Evolutionary conservation across 192 early-diverging fungal genomes (phyloP).

Genomic region (Mortierella hygrophila): DNA sequence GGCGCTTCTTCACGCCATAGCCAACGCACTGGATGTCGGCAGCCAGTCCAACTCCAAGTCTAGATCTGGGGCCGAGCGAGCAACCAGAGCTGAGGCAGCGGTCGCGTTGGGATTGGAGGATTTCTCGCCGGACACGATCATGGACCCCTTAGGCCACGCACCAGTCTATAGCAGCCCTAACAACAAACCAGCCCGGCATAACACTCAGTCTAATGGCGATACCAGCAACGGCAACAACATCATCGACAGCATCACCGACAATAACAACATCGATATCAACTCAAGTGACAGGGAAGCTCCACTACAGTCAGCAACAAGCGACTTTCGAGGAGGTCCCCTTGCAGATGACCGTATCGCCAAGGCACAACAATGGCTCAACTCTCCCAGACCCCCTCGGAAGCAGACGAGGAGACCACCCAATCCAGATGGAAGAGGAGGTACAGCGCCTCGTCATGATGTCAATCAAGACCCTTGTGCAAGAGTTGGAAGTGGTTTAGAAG

Average conservation of each 20-base stretch:
- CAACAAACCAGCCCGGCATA: not conserved
- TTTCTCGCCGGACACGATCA: not conserved
- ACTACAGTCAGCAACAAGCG: not conserved
- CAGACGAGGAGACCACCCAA: not conserved
- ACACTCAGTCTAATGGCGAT: not conserved
- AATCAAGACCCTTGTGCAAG: slow-evolving; percentile 11
- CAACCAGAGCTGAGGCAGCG: not conserved
- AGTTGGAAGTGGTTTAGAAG: not conserved
- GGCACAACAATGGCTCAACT: not conserved
- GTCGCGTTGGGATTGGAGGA: not conserved
- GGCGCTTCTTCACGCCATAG: not conserved
- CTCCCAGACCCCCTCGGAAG: not conserved
- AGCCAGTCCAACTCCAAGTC: not conserved
- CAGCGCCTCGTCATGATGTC: slow-evolving; percentile 19
- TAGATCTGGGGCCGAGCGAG: not conserved
- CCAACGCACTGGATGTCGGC: not conserved
- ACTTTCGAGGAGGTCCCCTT: not conserved
- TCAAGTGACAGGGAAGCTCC: not conserved
- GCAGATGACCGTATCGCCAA: not conserved
- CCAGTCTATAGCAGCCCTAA: not conserved
- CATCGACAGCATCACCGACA: not conserved
- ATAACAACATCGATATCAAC: not conserved
- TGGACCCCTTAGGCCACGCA: not conserved
- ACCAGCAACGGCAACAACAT: not conserved
- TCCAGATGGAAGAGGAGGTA: not conserved